Conservation (phyloP, 495 filamentous ascomycete genomes). For the Parathielavia hyrcaniae region DNA sequence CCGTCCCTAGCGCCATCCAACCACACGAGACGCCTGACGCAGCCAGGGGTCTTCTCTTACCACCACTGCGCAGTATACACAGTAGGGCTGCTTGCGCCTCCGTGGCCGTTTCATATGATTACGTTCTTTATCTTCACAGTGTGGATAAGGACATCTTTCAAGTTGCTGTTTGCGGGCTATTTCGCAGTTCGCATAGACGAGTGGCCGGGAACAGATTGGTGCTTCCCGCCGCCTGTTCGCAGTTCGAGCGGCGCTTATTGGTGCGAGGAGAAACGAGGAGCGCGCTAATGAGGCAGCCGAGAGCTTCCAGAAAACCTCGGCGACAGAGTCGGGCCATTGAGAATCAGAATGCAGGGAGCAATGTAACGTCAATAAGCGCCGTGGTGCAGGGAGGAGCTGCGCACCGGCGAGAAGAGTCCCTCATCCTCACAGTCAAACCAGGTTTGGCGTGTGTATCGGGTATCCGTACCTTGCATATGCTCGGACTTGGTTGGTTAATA, state of each 20-base stretch:
- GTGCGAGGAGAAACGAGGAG: background rate
- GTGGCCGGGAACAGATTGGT: no score
- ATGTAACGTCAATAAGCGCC: slow-evolving; percentile 2
- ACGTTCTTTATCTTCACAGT: no score
- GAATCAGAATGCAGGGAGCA: background rate
- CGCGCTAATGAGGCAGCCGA: slow-evolving; percentile 7
- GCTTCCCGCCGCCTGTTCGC: background rate
- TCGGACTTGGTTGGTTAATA: slow-evolving; percentile 6
- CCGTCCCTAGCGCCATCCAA: no score
- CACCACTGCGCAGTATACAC: no score
- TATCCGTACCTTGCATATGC: slow-evolving; percentile 35
- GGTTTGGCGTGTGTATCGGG: slow-evolving; percentile 24
- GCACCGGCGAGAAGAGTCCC: background rate
- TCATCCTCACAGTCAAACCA: slow-evolving; percentile 10
- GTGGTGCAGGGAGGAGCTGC: slow-evolving; percentile 7
- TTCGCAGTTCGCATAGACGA: no score
- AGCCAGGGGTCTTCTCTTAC: no score
- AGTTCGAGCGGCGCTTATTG: slow-evolving; percentile 1
- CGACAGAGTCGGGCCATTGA: slow-evolving; percentile 9
- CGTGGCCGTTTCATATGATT: no score
- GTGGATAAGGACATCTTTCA: no score
- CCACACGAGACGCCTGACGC: no score
- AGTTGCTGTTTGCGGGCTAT: no score
- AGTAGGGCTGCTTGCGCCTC: no score
- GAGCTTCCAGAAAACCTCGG: slow-evolving; percentile 26